Conservation (phyloP, 1,284 basidiomycete genomes). For the Veloboletus limbatus region DNA sequence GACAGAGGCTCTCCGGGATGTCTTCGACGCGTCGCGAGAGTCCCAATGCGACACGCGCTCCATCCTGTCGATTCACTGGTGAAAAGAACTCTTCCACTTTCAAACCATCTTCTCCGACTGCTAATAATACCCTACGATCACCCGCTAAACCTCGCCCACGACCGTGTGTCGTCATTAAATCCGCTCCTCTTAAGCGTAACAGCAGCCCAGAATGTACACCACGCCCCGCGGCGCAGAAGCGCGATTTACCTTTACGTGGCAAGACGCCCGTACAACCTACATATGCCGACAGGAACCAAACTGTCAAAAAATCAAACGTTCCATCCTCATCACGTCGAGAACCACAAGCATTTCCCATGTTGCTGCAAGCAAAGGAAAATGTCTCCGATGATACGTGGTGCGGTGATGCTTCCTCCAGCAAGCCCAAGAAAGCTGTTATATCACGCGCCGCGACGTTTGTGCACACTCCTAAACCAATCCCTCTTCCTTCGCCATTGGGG, state of each 20-base stretch:
- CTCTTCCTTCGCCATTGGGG: slow-evolving; percentile 26
- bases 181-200: neutral
- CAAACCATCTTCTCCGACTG: neutral
- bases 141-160: slow-evolving; percentile 12
- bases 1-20: neutral
- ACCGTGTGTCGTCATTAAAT: slow-evolving; percentile 7
- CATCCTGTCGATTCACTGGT: neutral
- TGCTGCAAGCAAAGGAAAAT: slow-evolving; percentile 24
- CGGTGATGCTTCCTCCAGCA: slow-evolving; percentile 14
- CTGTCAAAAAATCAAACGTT: slow-evolving; percentile 5
- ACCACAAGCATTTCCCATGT: slow-evolving; percentile 28
- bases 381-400: slow-evolving; percentile 15
- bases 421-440: slow-evolving; percentile 12
- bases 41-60: neutral
- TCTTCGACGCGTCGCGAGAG: slow-evolving; percentile 4
- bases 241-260: slow-evolving; percentile 1
- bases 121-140: neutral
- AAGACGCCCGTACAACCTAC: slow-evolving; percentile 9
- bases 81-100: slow-evolving; percentile 1
- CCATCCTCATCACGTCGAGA: slow-evolving; percentile 12
- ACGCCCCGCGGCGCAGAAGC: slow-evolving; percentile 5
- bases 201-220: slow-evolving; percentile 22
- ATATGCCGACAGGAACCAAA: neutral
- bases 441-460: slow-evolving; percentile 9
- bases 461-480: slow-evolving; percentile 5